Percentiles rank a stretch among this genome's conserved stretches.
Evolutionary conservation across 2,329 filamentous ascomycete genomes (phyloP).

Genomic region (Albophoma yamanashiensis): DNA sequence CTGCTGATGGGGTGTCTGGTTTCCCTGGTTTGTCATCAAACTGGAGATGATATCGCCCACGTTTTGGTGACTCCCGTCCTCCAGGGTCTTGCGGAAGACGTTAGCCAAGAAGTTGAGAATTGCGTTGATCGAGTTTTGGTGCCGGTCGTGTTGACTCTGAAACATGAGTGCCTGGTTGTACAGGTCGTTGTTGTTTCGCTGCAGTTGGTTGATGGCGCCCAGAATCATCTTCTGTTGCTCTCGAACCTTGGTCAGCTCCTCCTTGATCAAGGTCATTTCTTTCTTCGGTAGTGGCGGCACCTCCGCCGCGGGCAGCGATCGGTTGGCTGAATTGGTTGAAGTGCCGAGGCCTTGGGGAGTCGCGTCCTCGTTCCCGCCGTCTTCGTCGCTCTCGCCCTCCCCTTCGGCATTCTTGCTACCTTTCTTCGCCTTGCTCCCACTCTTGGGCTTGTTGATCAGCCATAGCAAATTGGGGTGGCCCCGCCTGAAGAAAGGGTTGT

Average conservation of each 20-base stretch:
- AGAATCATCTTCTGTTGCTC: conserved; percentile 82
- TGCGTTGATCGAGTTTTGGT: conserved; percentile 98
- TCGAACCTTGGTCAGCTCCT: conserved; percentile 72
- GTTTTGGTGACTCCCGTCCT: conserved; percentile 65
- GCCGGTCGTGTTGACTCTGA: conserved; percentile 85
- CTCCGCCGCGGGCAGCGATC: conserved; percentile 30
- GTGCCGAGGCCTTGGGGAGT: conserved; percentile 10
- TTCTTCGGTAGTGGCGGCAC: conserved; percentile 49
- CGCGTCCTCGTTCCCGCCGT: conserved; percentile 32
- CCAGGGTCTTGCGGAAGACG: conserved; percentile 87
- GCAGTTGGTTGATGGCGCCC: conserved; percentile 66
- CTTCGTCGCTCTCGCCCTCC: conserved; percentile 47
- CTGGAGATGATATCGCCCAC: conserved; percentile 77
- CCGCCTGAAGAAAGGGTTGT: conserved; percentile 90
- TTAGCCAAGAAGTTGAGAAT: conserved; percentile 95
- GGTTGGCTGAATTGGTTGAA: conserved; percentile 9
- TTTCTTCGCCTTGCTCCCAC: conserved; percentile 51
- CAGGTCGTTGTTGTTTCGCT: conserved; percentile 77
- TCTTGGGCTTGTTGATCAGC: conserved; percentile 94
- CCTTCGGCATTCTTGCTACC: conserved; percentile 58
- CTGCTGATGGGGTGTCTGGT: conserved; percentile 29
- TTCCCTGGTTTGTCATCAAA: conserved; percentile 51
- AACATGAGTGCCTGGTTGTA: conserved; percentile 83
- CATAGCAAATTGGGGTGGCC: conserved; percentile 87
- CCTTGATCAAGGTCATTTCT: conserved; percentile 66